These are phyloP conservation scores for Cytospora mali DNA, from an alignment of 2,329 filamentous ascomycete species.

Conservation along the genomic window DNA sequence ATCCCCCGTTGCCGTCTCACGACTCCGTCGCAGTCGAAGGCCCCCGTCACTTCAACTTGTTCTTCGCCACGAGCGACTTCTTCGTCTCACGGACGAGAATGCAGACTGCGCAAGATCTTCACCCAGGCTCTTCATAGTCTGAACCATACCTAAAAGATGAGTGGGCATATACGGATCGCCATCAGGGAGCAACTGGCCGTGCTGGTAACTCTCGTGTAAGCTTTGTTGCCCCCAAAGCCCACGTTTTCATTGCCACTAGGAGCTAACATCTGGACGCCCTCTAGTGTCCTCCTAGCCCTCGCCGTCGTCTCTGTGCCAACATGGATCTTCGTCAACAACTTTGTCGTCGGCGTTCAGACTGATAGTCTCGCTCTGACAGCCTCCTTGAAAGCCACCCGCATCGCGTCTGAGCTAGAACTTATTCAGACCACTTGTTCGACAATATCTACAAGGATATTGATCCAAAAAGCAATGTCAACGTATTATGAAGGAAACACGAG, in stretches of 20 bases:
- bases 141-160: constrained; percentile 27
- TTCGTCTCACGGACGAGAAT: constrained; percentile 32
- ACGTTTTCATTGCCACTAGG: not conserved
- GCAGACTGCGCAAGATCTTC: constrained; percentile 34
- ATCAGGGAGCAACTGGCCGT: constrained; percentile 85
- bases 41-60: not conserved
- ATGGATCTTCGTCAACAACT: constrained; percentile 60
- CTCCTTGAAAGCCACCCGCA: constrained; percentile 81
- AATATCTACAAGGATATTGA: constrained; percentile 67
- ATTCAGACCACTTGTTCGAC: constrained; percentile 75
- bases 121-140: constrained; percentile 36
- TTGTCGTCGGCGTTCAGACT: constrained; percentile 55
- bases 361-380: constrained; percentile 75
- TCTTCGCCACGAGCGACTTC: not conserved
- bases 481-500: constrained; percentile 61
- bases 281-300: constrained; percentile 68
- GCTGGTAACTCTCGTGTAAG: constrained; percentile 70
- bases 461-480: constrained; percentile 55
- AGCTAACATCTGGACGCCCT: not conserved
- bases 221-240: not conserved
- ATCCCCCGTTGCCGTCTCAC: not conserved
- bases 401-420: constrained; percentile 77
- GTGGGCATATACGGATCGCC: constrained; percentile 72
- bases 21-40: not conserved
- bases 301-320: constrained; percentile 80